These are phyloP conservation scores for Prunus kanzakura DNA, from an alignment of 306 rosid genomes.

Conservation along the genomic window DNA sequence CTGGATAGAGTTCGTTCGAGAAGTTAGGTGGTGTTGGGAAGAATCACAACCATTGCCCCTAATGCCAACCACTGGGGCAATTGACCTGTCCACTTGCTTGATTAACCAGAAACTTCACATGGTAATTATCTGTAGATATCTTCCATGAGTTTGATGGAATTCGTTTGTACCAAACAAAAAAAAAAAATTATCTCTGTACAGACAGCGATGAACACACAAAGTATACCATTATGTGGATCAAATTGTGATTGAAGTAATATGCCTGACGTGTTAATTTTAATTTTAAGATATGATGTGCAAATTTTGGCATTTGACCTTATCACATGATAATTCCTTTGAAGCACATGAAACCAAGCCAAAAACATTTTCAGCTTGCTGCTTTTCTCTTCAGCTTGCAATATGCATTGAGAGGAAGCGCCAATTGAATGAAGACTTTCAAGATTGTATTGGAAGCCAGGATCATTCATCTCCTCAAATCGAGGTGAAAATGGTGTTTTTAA, in stretches of 20 bases:
- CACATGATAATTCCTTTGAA: background rate
- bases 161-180: background rate
- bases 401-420: conserved; percentile 79
- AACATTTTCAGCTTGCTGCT: conserved; percentile 18
- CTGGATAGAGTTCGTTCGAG: conserved; percentile 95
- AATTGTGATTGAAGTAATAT: background rate
- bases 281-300: background rate
- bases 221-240: background rate
- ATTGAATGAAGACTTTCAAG: conserved; percentile 76
- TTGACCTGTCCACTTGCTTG: conserved; percentile 86
- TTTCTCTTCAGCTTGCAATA: conserved; percentile 73
- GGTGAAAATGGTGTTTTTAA: conserved; percentile 38
- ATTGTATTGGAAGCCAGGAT: conserved; percentile 80
- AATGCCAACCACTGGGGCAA: conserved; percentile 67
- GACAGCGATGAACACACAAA: background rate
- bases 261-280: background rate
- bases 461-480: conserved; percentile 49
- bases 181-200: background rate
- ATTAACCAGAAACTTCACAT: conserved; percentile 87
- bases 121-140: conserved; percentile 48
- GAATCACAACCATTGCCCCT: conserved; percentile 85
- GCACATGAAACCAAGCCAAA: conserved; percentile 15
- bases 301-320: background rate
- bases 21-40: conserved; percentile 99
- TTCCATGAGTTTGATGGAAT: conserved; percentile 24